Conservation (phyloP, 176 grass and related monocot species). For the Musa schizocarpa region DNA sequence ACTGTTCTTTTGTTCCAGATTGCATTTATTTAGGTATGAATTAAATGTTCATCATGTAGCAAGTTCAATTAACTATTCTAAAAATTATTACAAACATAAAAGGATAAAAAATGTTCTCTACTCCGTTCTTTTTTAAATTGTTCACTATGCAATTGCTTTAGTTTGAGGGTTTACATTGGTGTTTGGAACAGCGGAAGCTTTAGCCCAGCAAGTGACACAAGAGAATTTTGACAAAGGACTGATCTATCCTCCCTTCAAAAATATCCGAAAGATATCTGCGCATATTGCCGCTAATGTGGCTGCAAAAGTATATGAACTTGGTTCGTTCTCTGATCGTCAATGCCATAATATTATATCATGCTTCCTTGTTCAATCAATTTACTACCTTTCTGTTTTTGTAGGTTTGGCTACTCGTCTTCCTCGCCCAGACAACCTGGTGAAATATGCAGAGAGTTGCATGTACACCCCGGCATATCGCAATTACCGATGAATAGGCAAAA, state of each 20-base stretch:
- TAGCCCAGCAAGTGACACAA: constrained; percentile 63
- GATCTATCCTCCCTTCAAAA: constrained; percentile 82
- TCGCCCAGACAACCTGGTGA: constrained; percentile 56
- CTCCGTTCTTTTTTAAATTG: too few species aligned
- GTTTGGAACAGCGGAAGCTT: constrained; percentile 49
- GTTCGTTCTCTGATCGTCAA: constrained; percentile 26
- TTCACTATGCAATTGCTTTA: background rate
- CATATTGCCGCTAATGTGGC: constrained; percentile 75
- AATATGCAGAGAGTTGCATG: constrained; percentile 92
- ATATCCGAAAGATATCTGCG: constrained; percentile 89
- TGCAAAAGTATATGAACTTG: constrained; percentile 86
- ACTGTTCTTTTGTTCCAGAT: too few species aligned
- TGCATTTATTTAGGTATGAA: too few species aligned
- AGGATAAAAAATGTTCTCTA: too few species aligned
- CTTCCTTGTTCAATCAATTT: constrained; percentile 2
- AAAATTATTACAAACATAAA: background rate
- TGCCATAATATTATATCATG: constrained; percentile 7
- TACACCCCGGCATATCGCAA: constrained; percentile 71
- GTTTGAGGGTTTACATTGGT: background rate
- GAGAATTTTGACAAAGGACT: constrained; percentile 64
- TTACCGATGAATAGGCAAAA: constrained; percentile 37
- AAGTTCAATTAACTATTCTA: background rate
- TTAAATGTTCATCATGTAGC: too few species aligned
- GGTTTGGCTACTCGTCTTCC: constrained; percentile 75
- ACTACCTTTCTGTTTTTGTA: constrained; percentile 23